Evolutionary conservation across 78 protist genomes (phyloP).

Genomic region (Blattamonas nauphoetae): DNA sequence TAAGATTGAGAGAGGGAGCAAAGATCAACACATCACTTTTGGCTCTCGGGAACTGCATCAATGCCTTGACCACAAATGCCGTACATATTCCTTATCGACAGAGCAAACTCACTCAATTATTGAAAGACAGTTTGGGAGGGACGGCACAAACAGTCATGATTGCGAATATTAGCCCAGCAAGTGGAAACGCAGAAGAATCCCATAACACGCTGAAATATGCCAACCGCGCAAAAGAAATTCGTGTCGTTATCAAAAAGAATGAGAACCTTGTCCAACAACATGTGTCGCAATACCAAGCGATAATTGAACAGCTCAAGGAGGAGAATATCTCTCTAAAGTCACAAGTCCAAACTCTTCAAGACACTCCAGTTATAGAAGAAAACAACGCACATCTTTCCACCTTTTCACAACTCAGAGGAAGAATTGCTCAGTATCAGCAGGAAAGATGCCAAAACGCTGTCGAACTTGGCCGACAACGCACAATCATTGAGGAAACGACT

Average conservation of each 20-base stretch:
- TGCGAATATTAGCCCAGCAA: constrained; percentile 53
- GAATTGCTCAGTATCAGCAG: no score
- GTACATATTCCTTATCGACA: constrained; percentile 80
- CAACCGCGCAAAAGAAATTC: constrained; percentile 55
- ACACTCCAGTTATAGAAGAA: no score
- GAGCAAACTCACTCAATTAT: constrained; percentile 86
- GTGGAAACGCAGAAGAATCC: constrained; percentile 49
- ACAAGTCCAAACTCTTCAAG: background rate
- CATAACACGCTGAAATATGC: constrained; percentile 64
- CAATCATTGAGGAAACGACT: no score
- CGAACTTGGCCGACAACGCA: no score
- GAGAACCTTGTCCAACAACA: constrained; percentile 30
- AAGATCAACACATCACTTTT: constrained; percentile 82
- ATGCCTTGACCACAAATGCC: constrained; percentile 56
- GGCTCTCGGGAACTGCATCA: constrained; percentile 86
- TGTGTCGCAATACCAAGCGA: constrained; percentile 40
- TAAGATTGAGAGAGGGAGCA: constrained; percentile 72
- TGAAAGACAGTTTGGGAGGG: constrained; percentile 76
- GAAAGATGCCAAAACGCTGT: no score
- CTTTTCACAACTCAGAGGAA: no score
- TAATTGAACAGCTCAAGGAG: constrained; percentile 41
- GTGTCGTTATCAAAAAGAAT: constrained; percentile 34
- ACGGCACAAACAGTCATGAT: constrained; percentile 68
- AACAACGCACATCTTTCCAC: no score
- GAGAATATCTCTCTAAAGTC: constrained; percentile 36